Conservation (phyloP, 306 rosid species). For the Pyrus pyrifolia region DNA sequence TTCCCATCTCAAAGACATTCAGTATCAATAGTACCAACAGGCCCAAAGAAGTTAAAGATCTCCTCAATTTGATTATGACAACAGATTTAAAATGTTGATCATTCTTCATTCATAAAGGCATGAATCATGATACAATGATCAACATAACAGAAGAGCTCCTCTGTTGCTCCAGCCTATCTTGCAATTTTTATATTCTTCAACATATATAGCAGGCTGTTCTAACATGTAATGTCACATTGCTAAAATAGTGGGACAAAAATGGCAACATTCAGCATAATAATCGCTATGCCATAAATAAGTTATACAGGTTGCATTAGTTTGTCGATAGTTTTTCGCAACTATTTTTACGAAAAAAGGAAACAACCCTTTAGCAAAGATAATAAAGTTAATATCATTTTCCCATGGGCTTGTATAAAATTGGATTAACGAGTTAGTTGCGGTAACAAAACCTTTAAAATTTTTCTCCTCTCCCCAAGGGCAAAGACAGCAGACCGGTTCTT, state of each 20-base stretch:
- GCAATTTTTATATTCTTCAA: background rate
- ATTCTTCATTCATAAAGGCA: background rate
- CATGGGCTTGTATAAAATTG: background rate
- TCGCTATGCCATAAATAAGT: background rate
- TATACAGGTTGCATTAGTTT: background rate
- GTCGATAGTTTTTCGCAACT: background rate
- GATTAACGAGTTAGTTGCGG: background rate
- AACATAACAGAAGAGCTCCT: background rate
- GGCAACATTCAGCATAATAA: background rate
- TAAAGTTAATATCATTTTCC: background rate
- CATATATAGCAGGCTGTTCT: background rate
- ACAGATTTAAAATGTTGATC: background rate
- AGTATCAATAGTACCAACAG: background rate
- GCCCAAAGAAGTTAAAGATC: background rate
- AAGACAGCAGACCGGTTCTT: slow-evolving; percentile 96
- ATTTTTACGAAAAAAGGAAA: background rate
- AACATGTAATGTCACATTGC: background rate
- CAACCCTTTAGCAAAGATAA: background rate
- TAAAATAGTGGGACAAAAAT: background rate
- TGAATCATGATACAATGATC: background rate
- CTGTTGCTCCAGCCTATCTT: background rate
- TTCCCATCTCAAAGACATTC: background rate
- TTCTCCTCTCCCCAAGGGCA: slow-evolving; percentile 90
- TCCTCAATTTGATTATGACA: background rate
- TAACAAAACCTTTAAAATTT: slow-evolving; percentile 52